These are phyloP conservation scores for Rhizomucor miehei DNA, from an alignment of 371 early-diverging fungal species.

Conservation along the genomic window DNA sequence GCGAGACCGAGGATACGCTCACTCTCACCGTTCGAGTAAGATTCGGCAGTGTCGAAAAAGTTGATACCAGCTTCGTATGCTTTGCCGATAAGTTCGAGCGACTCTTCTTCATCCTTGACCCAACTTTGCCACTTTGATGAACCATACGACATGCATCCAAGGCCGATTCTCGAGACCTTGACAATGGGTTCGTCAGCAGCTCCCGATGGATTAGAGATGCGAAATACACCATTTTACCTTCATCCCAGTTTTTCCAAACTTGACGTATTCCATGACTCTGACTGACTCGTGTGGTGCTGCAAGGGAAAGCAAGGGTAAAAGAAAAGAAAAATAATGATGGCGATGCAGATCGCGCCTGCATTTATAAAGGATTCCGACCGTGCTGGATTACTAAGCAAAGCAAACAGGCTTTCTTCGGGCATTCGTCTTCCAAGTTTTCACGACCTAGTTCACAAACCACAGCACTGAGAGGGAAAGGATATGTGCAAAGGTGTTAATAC, in stretches of 20 bases:
- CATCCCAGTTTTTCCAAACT: constrained; percentile 17
- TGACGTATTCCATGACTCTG: constrained; percentile 17
- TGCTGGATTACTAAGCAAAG: too few relatives aligned
- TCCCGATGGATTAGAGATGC: neutral
- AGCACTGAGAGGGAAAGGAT: too few relatives aligned
- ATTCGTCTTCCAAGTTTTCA: too few relatives aligned
- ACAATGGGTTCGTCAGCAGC: neutral
- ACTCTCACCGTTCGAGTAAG: constrained; percentile 38
- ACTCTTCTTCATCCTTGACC: constrained; percentile 40
- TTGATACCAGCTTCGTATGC: constrained; percentile 52
- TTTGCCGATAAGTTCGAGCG: constrained; percentile 35
- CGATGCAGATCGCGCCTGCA: too few relatives aligned
- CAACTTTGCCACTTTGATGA: constrained; percentile 23
- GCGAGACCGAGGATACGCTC: constrained; percentile 41
- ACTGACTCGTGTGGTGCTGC: neutral
- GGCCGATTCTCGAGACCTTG: constrained; percentile 19
- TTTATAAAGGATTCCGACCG: too few relatives aligned
- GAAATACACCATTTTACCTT: constrained; percentile 3
- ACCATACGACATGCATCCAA: constrained; percentile 49
- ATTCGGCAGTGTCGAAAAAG: constrained; percentile 30
- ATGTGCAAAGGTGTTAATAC: too few relatives aligned
- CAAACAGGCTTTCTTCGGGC: too few relatives aligned
- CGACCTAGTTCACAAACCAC: too few relatives aligned
- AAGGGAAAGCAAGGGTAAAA: too few relatives aligned
- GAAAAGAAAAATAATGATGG: too few relatives aligned